Evolutionary conservation across 352 stramenopile genomes (phyloP).

Genomic region (Poterioochromonas sp.): DNA sequence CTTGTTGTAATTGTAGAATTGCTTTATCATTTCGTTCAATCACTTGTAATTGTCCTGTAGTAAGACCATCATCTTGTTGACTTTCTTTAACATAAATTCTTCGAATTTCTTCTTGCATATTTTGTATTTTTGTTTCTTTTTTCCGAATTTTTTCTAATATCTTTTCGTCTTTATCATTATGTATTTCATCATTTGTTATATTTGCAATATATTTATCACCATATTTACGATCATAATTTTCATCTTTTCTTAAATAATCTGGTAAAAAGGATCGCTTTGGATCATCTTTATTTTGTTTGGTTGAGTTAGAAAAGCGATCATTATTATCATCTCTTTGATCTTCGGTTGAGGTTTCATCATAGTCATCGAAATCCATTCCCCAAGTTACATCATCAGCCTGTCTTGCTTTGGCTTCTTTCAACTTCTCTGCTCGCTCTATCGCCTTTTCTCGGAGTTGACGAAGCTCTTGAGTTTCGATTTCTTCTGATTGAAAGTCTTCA

Average conservation of each 20-base stretch:
- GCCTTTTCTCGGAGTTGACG: not conserved
- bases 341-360: slow-evolving; percentile 49
- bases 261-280: slow-evolving; percentile 32
- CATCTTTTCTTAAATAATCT: slow-evolving; percentile 33
- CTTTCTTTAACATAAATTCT: slow-evolving; percentile 63
- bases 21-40: slow-evolving; percentile 57
- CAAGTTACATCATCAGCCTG: slow-evolving; percentile 51
- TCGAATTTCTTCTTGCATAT: slow-evolving; percentile 44
- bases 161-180: not conserved
- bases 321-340: slow-evolving; percentile 1
- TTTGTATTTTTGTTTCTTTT: not conserved
- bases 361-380: slow-evolving; percentile 61
- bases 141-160: not conserved
- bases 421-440: not conserved
- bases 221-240: slow-evolving; percentile 33
- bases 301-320: too few species aligned
- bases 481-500: slow-evolving; percentile 54
- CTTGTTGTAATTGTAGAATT: slow-evolving; percentile 53
- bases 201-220: not conserved
- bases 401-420: slow-evolving; percentile 31
- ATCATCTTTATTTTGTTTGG: slow-evolving; percentile 3
- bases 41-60: slow-evolving; percentile 54
- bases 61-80: slow-evolving; percentile 50
- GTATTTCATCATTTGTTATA: not conserved
- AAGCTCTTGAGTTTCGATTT: slow-evolving; percentile 56